Evolutionary conservation across 1,139 yeast genomes (phyloP), one percentile per base, ranked within the genome.

Genomic region (Blastobotrys aristatus): DNA sequence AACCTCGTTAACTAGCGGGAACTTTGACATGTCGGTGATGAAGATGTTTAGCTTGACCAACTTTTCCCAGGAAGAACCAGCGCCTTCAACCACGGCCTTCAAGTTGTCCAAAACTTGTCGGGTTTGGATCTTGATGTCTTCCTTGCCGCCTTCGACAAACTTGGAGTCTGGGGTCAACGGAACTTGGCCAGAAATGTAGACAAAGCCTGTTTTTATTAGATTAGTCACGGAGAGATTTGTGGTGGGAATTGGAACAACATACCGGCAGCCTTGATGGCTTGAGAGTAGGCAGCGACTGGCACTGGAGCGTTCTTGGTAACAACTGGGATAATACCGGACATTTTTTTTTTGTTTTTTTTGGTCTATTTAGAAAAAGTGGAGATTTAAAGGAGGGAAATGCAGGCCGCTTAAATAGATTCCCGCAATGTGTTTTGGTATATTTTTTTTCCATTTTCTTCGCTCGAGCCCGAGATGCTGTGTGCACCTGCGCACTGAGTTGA

Each of bases 221-320:
- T 33, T 32, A 34, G 44, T 14, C n/a, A 37, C 4, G 13, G 16
- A 6, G 26, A 32, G n/a, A 24, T 6, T 24, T 24, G 27, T 24
- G 27, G 10, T 6, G 27, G 27, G 27, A 6, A 24, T 24, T 10
- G 10, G n/a, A 31, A 13, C 11, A 18, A 46, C 56, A 44, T 48
- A 53, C 61, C 63, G 24, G 60, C 62, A 50, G 81, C 92, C 72
- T 85, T 89, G 68, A 89, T 78, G 44, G 97, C 97, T 68, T 89
- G 97, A 38, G 95, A 85, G 70, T 90, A 90, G 17, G 95, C 80
- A 48, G 96, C 97, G 44, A 96, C 96, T 55, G 97, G 95, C 52
- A 95, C 88, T 60, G 97, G 97, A 46, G 71, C 75, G 11, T 48
- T 43, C 3, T 57, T 49, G 39, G 52, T 49, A 26, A 47, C 46